Evolutionary conservation across 164 flowering plant species (phyloP).

Genomic region (Taxillus chinensis): DNA sequence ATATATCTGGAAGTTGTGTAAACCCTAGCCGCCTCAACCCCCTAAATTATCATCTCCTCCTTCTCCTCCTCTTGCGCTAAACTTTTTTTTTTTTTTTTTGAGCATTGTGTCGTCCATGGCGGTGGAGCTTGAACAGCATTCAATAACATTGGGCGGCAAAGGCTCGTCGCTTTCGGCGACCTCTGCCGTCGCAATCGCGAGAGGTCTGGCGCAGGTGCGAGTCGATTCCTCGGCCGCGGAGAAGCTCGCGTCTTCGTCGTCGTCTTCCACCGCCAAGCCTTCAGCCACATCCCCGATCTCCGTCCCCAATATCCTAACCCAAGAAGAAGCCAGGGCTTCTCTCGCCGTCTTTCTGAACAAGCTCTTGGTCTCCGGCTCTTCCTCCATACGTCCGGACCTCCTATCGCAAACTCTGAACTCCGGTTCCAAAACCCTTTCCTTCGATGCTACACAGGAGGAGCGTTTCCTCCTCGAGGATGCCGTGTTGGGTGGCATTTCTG

Average conservation of each 20-base stretch:
- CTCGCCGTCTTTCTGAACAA: slow-evolving; percentile 49
- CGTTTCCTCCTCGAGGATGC: slow-evolving; percentile 32
- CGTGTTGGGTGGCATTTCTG: slow-evolving; percentile 35
- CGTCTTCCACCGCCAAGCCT: slow-evolving; percentile 3
- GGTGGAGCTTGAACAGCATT: slow-evolving; percentile 8
- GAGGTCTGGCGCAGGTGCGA: slow-evolving; percentile 21
- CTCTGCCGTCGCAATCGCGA: slow-evolving; percentile 37
- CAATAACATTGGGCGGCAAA: slow-evolving; percentile 46
- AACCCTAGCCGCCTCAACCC: too few species aligned
- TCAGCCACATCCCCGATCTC: slow-evolving; percentile 4
- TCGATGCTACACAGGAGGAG: slow-evolving; percentile 11
- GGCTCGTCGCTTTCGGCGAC: slow-evolving; percentile 48
- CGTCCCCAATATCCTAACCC: slow-evolving; percentile 17
- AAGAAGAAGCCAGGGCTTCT: slow-evolving; percentile 47
- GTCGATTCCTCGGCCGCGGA: slow-evolving; percentile 50
- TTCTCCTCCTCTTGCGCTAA: too few species aligned
- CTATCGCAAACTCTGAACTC: slow-evolving; percentile 23
- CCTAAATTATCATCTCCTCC: too few species aligned
- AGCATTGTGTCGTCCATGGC: slow-evolving; percentile 21
- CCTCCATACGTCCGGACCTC: slow-evolving; percentile 16
- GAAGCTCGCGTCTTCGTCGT: slow-evolving; percentile 14
- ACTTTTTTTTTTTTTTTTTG: not conserved
- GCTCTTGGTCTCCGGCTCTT: slow-evolving; percentile 26
- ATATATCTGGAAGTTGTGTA: too few species aligned
- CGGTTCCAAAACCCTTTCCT: slow-evolving; percentile 4